Evolutionary conservation across 148 eudicot genomes (phyloP), one percentile per base, ranked within the genome.

Genomic region (Vaccinium corymbosum): DNA sequence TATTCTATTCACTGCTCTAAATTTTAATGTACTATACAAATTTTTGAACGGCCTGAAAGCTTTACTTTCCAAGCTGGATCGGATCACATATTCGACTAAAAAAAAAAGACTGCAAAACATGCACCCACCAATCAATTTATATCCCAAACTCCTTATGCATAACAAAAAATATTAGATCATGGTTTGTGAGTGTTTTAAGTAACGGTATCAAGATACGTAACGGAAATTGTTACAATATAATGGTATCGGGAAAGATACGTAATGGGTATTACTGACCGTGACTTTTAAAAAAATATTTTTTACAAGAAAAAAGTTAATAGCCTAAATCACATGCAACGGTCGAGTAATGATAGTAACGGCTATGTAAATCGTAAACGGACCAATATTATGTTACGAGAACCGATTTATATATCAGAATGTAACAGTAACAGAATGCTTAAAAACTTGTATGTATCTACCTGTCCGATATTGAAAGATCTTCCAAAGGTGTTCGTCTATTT

Each of bases 121-220:
- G 66, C 68, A 61, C 68, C 68, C 68, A 61, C 68, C 68, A 61
- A 61, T 61, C 68, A 20, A n/a, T 61, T 55, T 61, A 61, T 20
- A n/a, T n/a, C 19, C 22, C 22, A 1, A 19, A 57, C 25, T 57
- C 64, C 22, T 19, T 1, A 9, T 57, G 64, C 19, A 53, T 42
- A 42, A 42, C 6, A 0, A 42, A 42, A 4, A 42, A 42, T 42
- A 42, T 4, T 42, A 62, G 7, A 62, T 11, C 27, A 62, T 7
- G 29, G 27, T 62, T 62, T 62, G 68, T 3, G 11, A 7, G 12
- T 11, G 68, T 62, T 62, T 61, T 62, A 62, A 62, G 22, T 22
- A 22, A 64, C 10, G 14, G 14, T 9, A 64, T 64, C 0, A 13
- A 15, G 15, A 64, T 10, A 22, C 32, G 5, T 64, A 10, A 22